Evolutionary conservation across 2,329 filamentous ascomycete genomes (phyloP).

Genomic region (Lomentospora prolificans): DNA sequence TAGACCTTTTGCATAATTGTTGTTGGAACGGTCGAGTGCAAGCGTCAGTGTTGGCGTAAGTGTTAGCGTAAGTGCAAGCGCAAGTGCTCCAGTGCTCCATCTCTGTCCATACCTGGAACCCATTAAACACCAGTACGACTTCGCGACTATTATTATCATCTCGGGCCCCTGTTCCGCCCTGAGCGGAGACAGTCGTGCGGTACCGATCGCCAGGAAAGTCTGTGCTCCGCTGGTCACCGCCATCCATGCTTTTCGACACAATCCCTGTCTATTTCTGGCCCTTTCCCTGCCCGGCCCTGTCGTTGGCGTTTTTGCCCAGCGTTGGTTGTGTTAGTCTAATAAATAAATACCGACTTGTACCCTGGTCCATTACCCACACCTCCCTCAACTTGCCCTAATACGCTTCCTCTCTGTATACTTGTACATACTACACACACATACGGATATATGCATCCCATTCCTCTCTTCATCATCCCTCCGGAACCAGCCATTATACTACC

Average conservation of each 20-base stretch:
- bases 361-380: neutral
- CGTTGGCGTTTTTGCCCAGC: neutral
- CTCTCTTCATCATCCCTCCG: neutral
- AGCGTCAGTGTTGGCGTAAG: too few species aligned
- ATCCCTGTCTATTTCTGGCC: neutral
- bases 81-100: too few species aligned
- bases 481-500: neutral
- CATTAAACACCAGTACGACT: neutral
- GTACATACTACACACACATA: too few species aligned
- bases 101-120: too few species aligned
- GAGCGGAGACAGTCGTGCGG: neutral
- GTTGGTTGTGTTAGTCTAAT: neutral
- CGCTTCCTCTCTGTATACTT: neutral
- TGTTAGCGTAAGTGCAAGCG: too few species aligned
- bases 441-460: neutral
- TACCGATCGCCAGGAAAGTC: constrained; percentile 2
- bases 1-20: too few species aligned
- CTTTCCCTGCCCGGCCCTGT: neutral
- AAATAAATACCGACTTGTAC: neutral
- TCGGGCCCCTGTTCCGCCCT: neutral
- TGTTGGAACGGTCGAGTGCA: too few species aligned
- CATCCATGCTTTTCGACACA: neutral
- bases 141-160: neutral
- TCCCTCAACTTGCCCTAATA: neutral
- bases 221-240: constrained; percentile 2